Evolutionary conservation across 345 rosid species (phyloP), one percentile per base, ranked within the genome.

Genomic region (Gynandropsis gynandra): DNA sequence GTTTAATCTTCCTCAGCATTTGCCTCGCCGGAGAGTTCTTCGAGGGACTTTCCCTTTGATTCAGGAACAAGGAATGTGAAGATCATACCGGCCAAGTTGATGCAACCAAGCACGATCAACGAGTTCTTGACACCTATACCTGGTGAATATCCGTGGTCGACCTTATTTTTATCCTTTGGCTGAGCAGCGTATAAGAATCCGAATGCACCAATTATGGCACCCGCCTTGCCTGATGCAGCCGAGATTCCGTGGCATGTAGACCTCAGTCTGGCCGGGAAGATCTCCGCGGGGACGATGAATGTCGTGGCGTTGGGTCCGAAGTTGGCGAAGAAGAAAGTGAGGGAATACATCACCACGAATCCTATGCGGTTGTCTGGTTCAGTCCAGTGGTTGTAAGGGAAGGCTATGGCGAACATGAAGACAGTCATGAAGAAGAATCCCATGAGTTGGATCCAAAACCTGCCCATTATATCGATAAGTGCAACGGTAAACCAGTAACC

Each of bases 361-460:
- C 80, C 80, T 5, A 63, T 65, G 17, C 61, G 48, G 57, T 77
- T 72, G 0, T 32, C 56, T 17, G 47, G 58, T 7, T 37, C 56
- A 7, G 72, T 70, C 86, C 86, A 80, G 68, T 77, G 73, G 20
- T 75, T 7, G 74, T 80, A 75, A 19, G 83, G 87, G 33, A 80
- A 61, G 0, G 85, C 85, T 4, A 80, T 62, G 5, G 80, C 85
- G 21, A 79, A 71, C 81, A 74, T 80, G 58, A 80, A 76, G 8
- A 70, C 86, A 4, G 86, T 74, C 86, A 80, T 80, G 71, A 76
- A 72, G 70, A 80, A 80, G 76, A 80, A 80, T 0, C 82, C 82
- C 75, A 74, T 74, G 39, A 80, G 47, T 21, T 80, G 87, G 52
- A 80, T 75, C 0, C 66, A 47, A 11, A 85, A 77, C 21, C 85